These are phyloP conservation scores for Coffea humblotiana DNA, from an alignment of 305 asterid genomes.

Conservation along the genomic window DNA sequence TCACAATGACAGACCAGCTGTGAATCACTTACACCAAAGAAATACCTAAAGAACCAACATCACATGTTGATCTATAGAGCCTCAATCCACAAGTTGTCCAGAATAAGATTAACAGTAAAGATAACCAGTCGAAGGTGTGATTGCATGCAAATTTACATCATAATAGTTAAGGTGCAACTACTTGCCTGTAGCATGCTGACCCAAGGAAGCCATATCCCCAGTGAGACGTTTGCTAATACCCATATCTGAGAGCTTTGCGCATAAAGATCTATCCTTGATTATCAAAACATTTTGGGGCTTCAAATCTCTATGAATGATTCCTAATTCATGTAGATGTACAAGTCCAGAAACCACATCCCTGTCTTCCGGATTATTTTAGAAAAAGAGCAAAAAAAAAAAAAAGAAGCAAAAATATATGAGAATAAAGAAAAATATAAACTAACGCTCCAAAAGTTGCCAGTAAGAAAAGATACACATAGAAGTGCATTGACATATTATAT, in stretches of 20 bases:
- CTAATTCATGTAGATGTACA: constrained; percentile 82
- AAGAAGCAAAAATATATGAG: background rate
- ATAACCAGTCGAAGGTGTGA: background rate
- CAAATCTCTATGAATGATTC: constrained; percentile 88
- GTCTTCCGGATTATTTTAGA: constrained; percentile 21
- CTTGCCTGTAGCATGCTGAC: constrained; percentile 82
- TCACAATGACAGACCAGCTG: background rate
- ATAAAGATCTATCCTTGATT: constrained; percentile 49
- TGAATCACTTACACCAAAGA: background rate
- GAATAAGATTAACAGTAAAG: background rate
- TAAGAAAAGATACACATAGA: background rate
- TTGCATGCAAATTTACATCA: background rate
- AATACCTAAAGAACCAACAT: background rate
- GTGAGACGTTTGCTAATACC: constrained; percentile 89
- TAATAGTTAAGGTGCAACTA: constrained; percentile 6
- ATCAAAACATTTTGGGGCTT: constrained; percentile 91
- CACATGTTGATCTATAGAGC: background rate
- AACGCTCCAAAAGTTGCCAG: background rate
- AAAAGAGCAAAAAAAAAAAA: constrained; percentile 5
- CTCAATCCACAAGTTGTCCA: background rate
- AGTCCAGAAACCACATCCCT: constrained; percentile 89
- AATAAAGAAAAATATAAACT: constrained; percentile 13
- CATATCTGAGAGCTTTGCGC: constrained; percentile 95
- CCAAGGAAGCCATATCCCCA: constrained; percentile 78
- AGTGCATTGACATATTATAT: too few relatives aligned